Evolutionary conservation across 495 filamentous ascomycete genomes (phyloP), one percentile per base, ranked within the genome.

Genomic region (Penicillium canescens): DNA sequence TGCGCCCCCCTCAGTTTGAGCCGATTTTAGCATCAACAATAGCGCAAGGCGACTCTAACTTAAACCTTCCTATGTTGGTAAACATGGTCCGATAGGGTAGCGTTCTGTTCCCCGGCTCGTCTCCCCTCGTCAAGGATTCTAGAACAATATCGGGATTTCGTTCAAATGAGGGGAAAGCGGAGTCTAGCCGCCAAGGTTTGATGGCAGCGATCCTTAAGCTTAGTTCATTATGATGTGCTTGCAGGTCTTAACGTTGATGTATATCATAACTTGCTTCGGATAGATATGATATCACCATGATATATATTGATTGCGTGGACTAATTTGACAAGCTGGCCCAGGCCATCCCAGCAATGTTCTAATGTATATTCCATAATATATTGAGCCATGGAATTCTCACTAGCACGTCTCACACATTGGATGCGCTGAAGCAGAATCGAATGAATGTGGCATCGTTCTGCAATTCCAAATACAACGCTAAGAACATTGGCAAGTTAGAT

Each of bases 51-150:
- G 23, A n/a, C 13, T 18, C 16, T 11, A 31, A 47, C 37, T 16
- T 21, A 28, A 24, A 47, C 33, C 31, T 48, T 38, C 35, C 46
- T 16, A 10, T 39, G 46, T 38, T 2, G 46, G 46, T 38, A 39
- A 48, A 26, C 38, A 21, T 48, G 13, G 20, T 48, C 46, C 46
- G 46, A 48, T 48, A 48, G 46, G 46, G 12, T 28, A 23, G 39
- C 1, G 18, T 40, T 41, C 8, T 8, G 39, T 6, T 41, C 39
- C 18, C 31, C 26, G 12, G 3, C 21, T 20, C 46, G 34, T 39
- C 31, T 11, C 10, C n/a, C n/a, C 13, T 41, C 14, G 8, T 20
- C 16, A 18, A 7, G 10, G 16, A 34, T 23, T 46, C 31, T 46
- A 23, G 31, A 46, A 36, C 28, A 46, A 13, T 46, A 14, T 48